Evolutionary conservation across 257 asterid species (phyloP).

Genomic region (Salvia miltiorrhiza): DNA sequence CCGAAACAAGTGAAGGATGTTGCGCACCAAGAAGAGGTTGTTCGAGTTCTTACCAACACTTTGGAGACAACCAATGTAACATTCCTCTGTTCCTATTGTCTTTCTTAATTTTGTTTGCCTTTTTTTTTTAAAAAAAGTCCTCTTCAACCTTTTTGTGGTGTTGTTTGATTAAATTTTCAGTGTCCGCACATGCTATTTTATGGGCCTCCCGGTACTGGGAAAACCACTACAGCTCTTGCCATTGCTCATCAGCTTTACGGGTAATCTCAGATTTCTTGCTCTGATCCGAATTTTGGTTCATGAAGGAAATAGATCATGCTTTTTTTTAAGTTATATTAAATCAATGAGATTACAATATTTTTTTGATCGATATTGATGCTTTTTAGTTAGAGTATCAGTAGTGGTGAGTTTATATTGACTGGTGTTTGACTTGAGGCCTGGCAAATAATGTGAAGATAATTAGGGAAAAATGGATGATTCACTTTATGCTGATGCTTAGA

Average conservation of each 20-base stretch:
- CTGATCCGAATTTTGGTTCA: neutral
- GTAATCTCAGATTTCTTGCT: conserved; percentile 28
- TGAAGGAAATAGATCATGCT: neutral
- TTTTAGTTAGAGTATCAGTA: neutral
- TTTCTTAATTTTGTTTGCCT: neutral
- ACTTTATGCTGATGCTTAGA: neutral
- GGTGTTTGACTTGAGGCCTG: neutral
- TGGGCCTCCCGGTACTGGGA: conserved; percentile 98
- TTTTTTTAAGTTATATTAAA: neutral
- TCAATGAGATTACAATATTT: neutral
- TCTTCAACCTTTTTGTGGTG: neutral
- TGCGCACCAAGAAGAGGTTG: conserved; percentile 97
- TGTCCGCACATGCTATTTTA: conserved; percentile 97
- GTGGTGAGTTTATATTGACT: neutral
- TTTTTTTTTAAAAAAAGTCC: neutral
- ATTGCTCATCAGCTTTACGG: conserved; percentile 95
- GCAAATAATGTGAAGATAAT: neutral
- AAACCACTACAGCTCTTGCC: conserved; percentile 94
- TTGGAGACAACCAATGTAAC: conserved; percentile 86
- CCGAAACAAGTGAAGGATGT: conserved; percentile 97
- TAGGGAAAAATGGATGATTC: neutral
- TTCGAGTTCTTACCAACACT: conserved; percentile 93
- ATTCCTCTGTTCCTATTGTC: neutral
- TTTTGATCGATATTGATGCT: neutral
- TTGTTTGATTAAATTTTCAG: conserved; percentile 28